Conservation (phyloP, 129 eudicot species). For the Helianthus tuberosus region DNA sequence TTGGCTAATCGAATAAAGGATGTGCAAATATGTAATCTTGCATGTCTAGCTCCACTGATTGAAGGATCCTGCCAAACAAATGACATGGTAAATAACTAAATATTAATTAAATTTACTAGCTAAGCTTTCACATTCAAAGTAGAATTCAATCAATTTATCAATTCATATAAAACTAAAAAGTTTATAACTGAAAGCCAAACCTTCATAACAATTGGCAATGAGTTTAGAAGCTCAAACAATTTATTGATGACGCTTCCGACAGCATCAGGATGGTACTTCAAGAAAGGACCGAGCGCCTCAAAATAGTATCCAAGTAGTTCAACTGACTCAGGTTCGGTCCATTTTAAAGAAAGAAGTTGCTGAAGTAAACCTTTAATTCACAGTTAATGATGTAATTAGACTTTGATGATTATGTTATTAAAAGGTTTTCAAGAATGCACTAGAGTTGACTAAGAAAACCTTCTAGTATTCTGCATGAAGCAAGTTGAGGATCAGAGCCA, state of each 20-base stretch:
- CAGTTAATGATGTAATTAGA: slow-evolving; percentile 42
- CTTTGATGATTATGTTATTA: slow-evolving; percentile 20
- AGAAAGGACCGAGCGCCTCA: slow-evolving; percentile 88
- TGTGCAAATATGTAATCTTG: slow-evolving; percentile 94
- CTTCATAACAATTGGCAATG: slow-evolving; percentile 77
- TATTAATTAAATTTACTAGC: background rate
- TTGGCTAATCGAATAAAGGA: slow-evolving; percentile 92
- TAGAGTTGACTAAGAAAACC: slow-evolving; percentile 43
- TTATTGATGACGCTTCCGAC: slow-evolving; percentile 86
- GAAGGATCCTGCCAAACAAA: slow-evolving; percentile 80
- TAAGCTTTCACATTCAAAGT: background rate
- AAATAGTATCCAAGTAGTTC: slow-evolving; percentile 89
- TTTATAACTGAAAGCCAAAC: slow-evolving; percentile 35
- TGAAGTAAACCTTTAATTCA: slow-evolving; percentile 81
- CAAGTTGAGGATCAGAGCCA: slow-evolving; percentile 54
- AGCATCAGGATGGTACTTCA: slow-evolving; percentile 80
- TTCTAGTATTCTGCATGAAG: slow-evolving; percentile 73
- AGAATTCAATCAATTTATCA: background rate
- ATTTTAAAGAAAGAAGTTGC: slow-evolving; percentile 75
- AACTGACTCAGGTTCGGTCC: slow-evolving; percentile 84
- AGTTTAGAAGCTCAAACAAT: slow-evolving; percentile 84
- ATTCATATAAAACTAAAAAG: background rate
- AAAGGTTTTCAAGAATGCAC: slow-evolving; percentile 13
- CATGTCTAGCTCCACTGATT: slow-evolving; percentile 81
- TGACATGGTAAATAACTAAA: background rate